Percentiles rank a stretch among this genome's conserved stretches.
Conservation (phyloP, 805 yeast species). For the Helenozyma rhizophorensis region DNA sequence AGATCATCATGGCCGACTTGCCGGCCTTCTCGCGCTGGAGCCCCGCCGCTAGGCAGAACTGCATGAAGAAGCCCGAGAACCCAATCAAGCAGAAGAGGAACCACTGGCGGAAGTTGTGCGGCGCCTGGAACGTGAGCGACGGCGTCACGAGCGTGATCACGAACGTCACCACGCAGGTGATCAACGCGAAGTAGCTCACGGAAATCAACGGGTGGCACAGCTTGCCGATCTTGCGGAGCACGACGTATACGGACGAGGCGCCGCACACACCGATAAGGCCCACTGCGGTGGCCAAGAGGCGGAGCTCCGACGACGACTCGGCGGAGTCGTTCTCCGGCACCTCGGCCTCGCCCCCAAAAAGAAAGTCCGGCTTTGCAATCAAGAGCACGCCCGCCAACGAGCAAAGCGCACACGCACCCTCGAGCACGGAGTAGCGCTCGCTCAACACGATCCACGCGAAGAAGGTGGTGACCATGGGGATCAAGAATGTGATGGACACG, state of each 20-base stretch:
- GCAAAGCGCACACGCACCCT: slow-evolving; percentile 62
- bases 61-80: slow-evolving; percentile 77
- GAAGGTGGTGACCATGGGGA: slow-evolving; percentile 73
- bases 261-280: slow-evolving; percentile 68
- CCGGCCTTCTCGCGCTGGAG: slow-evolving; percentile 78
- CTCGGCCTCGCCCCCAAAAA: slow-evolving; percentile 49
- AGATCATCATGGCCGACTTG: slow-evolving; percentile 68
- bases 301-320: slow-evolving; percentile 51
- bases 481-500: slow-evolving; percentile 70
- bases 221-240: slow-evolving; percentile 70
- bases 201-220: slow-evolving; percentile 76
- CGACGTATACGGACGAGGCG: slow-evolving; percentile 63
- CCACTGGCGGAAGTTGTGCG: slow-evolving; percentile 66
- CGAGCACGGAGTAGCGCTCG: slow-evolving; percentile 63
- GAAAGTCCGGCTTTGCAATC: slow-evolving; percentile 75
- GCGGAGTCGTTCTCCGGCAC: slow-evolving; percentile 31
- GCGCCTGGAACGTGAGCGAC: slow-evolving; percentile 53
- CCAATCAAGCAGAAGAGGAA: slow-evolving; percentile 57
- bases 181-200: slow-evolving; percentile 70
- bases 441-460: slow-evolving; percentile 63
- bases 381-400: slow-evolving; percentile 74
- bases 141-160: slow-evolving; percentile 53
- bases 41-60: slow-evolving; percentile 74
- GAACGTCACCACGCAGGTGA: slow-evolving; percentile 52
- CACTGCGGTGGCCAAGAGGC: slow-evolving; percentile 59